Evolutionary conservation across 192 early-diverging fungal genomes (phyloP), one percentile per base, ranked within the genome.

Genomic region (Mortierella claussenii): DNA sequence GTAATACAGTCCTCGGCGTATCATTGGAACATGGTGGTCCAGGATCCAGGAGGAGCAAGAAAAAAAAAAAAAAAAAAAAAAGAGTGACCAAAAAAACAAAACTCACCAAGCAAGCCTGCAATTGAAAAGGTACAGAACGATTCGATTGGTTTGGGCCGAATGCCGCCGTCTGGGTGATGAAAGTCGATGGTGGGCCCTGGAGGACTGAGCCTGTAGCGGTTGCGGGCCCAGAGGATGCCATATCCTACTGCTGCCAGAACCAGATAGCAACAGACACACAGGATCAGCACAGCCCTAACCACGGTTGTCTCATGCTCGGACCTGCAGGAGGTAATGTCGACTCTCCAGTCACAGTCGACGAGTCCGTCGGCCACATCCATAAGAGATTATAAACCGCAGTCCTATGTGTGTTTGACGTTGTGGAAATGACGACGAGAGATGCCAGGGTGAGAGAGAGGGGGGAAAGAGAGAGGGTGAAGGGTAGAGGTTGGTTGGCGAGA

Each of bases 321-420:
- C 21, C 46, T 51, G 47, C 73, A 76, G 20, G 73, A 76, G 32
- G 52, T 45, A 36, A 76, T 76, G 54, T 60, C 73, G 18, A 76
- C 73, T 44, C 73, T 59, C 73, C 73, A 76, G 57, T 76, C 73
- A 50, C 73, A 76, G 15, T 65, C 73, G 44, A 76, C 73, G 23
- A 66, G 50, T 56, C 69, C 69, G 31, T 55, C 44, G 20, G 57
- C 60, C 20, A 76, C 73, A 67, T 76, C 65, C 73, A 76, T 76
- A 51, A 40, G 7, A 40, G 13, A 40, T 40, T 40, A 40, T 40
- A 40, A 46, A 21, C 13, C 13, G 37, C 13, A 40, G 37, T 40
- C 37, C 8, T 40, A 7, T n/a, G n/a, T n/a, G n/a, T n/a, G n/a
- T n/a, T n/a, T n/a, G n/a, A n/a, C 37, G 37, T 40, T 40, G 13